Evolutionary conservation across 331 rosid species (phyloP).

Genomic region (Malus hybrid): DNA sequence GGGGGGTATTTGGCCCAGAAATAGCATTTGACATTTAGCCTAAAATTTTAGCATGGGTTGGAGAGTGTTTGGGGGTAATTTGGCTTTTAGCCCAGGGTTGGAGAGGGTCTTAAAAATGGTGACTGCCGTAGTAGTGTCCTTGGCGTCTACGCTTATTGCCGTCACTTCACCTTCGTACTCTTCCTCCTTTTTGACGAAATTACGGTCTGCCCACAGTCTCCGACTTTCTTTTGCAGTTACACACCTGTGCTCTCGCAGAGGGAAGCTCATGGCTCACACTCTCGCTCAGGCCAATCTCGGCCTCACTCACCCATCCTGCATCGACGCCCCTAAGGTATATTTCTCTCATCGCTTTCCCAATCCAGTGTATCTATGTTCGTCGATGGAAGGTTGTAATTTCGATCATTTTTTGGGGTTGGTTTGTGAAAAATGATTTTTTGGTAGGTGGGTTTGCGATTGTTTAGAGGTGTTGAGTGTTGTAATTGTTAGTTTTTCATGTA

Average conservation of each 20-base stretch:
- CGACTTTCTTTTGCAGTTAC: slow-evolving; percentile 31
- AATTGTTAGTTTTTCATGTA: background rate
- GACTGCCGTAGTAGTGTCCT: too few relatives aligned
- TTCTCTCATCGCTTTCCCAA: background rate
- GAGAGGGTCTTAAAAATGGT: too few relatives aligned
- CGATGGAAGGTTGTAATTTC: background rate
- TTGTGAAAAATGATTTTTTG: background rate
- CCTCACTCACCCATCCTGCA: slow-evolving; percentile 60
- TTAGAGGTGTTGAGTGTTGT: background rate
- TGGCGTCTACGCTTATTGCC: too few relatives aligned
- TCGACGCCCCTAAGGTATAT: slow-evolving; percentile 53
- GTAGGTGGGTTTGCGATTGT: background rate
- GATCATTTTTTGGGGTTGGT: background rate
- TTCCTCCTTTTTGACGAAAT: background rate
- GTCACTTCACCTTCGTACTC: too few relatives aligned
- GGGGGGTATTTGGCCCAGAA: too few relatives aligned
- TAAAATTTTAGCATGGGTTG: too few relatives aligned
- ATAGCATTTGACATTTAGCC: too few relatives aligned
- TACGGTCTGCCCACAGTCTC: slow-evolving; percentile 13
- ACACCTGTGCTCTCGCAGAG: slow-evolving; percentile 31
- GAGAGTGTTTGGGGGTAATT: too few relatives aligned
- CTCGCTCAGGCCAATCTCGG: slow-evolving; percentile 74
- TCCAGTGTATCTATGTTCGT: background rate
- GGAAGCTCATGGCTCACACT: slow-evolving; percentile 64
- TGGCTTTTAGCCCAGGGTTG: too few relatives aligned